Base-by-base conservation (phyloP, 1,284 basidiomycete species). In the Fomes fomentarius region DNA sequence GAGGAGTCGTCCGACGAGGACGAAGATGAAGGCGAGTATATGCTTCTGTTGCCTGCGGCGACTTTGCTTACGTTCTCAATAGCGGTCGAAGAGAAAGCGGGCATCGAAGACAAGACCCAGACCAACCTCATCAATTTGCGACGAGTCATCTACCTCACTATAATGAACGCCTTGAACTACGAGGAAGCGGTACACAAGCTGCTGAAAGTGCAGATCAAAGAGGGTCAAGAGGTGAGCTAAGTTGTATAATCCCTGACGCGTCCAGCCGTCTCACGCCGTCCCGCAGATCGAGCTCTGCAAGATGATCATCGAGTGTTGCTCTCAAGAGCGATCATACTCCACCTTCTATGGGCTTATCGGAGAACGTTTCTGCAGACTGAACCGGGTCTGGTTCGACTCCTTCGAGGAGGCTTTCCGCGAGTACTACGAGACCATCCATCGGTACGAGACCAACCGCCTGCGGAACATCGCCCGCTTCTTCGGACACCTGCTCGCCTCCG, bases 281-380 rank as follows among this genome's bases (percentile, higher is more conserved):
- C 14, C 28, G 7, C 64, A 96, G 91, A 92, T 94, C 65, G 96
- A 98, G 73, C 76, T 99, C 48, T 88, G 93, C 74, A 98, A 99
- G 79, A 99, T 99, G 96, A 84, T 99, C 56, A 91, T 99, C 72
- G 96, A 99, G 69, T 99, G 96, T 88, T 99, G 96, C 71, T 99
- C 96, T 2, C 96, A 99, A 78, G 96, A 99, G 71, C 90, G 96
- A 4, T 96, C 96, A 0, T 99, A 98, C 72, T 92, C 92, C 10
- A 93, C 85, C 37, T 99, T 98, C 78, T 99, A 96, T 69, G 96
- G 96, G 19, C 85, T 98, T 31, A 85, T 98, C 64, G 95, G 94
- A 49, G 96, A 99, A 74, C 89, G 96, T 11, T 95, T 99, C 76
- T 92, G 92, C 78, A 97, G 97, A 74, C 81, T 99, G 63, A 95